phyloP scores from a whole-genome alignment of 1,139 yeast species.

The Yamadazyma aaseri region DNA sequence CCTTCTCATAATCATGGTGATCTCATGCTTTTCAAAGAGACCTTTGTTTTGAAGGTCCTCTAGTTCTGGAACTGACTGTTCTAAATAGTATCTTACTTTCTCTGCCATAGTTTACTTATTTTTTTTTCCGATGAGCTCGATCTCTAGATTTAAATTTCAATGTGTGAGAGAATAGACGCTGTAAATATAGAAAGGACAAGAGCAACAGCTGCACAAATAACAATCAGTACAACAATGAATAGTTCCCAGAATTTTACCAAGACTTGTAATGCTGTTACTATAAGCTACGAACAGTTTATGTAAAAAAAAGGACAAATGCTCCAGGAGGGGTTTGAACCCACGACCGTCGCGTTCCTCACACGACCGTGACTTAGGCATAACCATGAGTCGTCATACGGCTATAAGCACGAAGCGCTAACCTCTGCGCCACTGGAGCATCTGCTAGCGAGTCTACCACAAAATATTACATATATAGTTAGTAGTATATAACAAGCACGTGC shows the following conservation, averaged over 20 bases:
- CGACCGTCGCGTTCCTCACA: constrained; percentile 61
- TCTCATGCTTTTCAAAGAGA: constrained; percentile 76
- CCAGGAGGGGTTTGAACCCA: constrained; percentile 59
- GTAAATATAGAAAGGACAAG: neutral
- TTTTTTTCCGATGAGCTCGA: constrained; percentile 15
- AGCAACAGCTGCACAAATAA: neutral
- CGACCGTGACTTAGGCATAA: constrained; percentile 55
- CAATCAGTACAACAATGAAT: neutral
- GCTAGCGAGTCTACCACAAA: too few relatives aligned
- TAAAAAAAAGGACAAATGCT: constrained; percentile 44
- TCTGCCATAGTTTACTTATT: constrained; percentile 52
- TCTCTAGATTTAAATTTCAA: neutral
- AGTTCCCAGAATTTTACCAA: neutral
- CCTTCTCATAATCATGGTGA: constrained; percentile 83
- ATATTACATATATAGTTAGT: too few relatives aligned
- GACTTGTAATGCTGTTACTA: neutral
- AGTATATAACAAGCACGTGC: too few relatives aligned
- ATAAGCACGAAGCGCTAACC: constrained; percentile 58
- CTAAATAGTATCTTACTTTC: constrained; percentile 73
- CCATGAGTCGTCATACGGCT: constrained; percentile 50
- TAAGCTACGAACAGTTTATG: too few relatives aligned
- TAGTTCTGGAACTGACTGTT: constrained; percentile 86
- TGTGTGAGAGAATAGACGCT: neutral
- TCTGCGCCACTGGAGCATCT: constrained; percentile 53
- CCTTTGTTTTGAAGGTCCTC: constrained; percentile 84